phyloP scores from a whole-genome alignment of 78 protist genomes.

The Anaeramoeba flamelloides region DNA sequence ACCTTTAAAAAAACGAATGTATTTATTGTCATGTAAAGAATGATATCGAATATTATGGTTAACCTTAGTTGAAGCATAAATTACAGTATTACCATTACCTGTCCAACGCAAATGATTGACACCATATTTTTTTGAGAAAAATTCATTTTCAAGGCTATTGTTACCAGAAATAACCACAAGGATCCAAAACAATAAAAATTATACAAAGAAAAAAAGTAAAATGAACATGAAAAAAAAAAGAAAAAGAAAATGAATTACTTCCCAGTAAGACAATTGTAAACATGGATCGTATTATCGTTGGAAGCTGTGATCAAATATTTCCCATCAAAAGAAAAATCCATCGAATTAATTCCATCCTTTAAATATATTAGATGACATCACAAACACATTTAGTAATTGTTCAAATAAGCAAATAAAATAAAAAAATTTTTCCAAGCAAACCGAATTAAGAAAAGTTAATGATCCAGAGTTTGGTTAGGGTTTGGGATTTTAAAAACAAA shows the following conservation, averaged over 20 bases:
- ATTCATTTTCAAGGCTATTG: constrained; percentile 4
- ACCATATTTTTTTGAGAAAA: constrained; percentile 6
- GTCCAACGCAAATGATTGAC: constrained; percentile 7
- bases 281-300: constrained; percentile 42
- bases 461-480: too few relatives aligned
- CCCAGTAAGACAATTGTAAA: constrained; percentile 41
- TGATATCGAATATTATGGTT: constrained; percentile 7
- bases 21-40: constrained; percentile 19
- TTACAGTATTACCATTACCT: neutral
- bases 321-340: constrained; percentile 37
- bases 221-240: too few relatives aligned
- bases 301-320: constrained; percentile 35
- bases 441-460: too few relatives aligned
- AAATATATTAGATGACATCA: too few relatives aligned
- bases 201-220: too few relatives aligned
- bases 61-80: neutral
- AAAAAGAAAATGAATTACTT: constrained; percentile 18
- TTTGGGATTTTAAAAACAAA: too few relatives aligned
- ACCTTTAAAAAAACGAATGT: constrained; percentile 9
- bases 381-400: too few relatives aligned
- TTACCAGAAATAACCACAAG: too few relatives aligned
- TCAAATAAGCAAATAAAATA: too few relatives aligned
- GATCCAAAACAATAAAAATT: too few relatives aligned
- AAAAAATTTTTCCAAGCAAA: too few relatives aligned
- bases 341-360: constrained; percentile 38